Evolutionary conservation across 495 filamentous ascomycete species (phyloP), one percentile per base, ranked within the genome.

Genomic region (Penicillium pancosmium): DNA sequence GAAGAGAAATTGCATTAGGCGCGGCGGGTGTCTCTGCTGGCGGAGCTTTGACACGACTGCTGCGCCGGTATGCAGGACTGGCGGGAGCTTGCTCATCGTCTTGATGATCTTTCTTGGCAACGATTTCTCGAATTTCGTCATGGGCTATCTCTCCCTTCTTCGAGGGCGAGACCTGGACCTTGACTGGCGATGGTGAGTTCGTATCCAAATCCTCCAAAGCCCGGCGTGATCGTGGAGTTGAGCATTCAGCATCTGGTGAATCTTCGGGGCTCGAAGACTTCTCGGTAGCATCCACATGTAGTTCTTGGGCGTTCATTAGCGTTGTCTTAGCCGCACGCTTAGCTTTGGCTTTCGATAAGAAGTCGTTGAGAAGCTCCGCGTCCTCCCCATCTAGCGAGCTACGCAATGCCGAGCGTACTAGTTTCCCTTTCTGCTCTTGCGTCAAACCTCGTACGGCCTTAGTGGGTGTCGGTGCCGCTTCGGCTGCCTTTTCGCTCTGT

Each of bases 321-420:
- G 69, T 63, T 13, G 69, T 68, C 62, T 82, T 83, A 60, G 77
- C 83, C 31, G 80, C 82, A 60, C 84, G 85, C 62, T 79, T 87
- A 10, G 84, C 81, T 55, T 82, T 81, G 15, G 84, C 84, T 47
- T 80, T 83, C 54, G 77, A 82, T 33, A 88, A 71, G 63, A 88
- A 88, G 50, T 82, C 80, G 60, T 84, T 85, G 23, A 88, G 76
- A 19, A 87, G 62, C 49, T 73, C 83, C 2, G 84, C 82, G 70
- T 88, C 84, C 51, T 85, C 82, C 59, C 80, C 76, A 52, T 75
- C 75, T n/a, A 78, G 60, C 18, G 76, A 76, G 63, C 73, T 79
- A 50, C 74, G 68, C 6, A 78, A 63, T 36, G 76, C 75, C 41
- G 77, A 78, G 55, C 75, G 72, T 18, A 77, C 74, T 18, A 77